A percentile compares a stretch with the other conserved stretches of the same genome.
These are phyloP conservation scores for Entomortierella lignicola DNA, from an alignment of 192 early-diverging fungal genomes.

Conservation along the genomic window DNA sequence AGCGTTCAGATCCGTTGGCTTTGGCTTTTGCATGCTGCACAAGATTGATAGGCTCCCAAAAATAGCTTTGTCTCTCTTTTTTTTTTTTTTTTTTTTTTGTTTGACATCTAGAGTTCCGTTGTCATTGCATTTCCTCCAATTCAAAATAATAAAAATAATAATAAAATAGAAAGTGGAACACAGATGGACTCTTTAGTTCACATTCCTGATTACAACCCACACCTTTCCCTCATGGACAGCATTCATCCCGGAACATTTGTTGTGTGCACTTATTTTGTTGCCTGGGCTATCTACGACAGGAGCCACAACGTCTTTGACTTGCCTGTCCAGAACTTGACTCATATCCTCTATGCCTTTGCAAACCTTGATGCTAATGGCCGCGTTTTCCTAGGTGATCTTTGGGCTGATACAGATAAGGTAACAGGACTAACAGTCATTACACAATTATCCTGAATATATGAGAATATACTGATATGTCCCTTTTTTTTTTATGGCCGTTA, in stretches of 20 bases:
- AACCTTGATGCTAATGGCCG: slow-evolving; percentile 72
- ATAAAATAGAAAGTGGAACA: not conserved
- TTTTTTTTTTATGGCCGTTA: slow-evolving; percentile 27
- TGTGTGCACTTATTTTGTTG: slow-evolving; percentile 53
- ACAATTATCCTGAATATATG: not conserved
- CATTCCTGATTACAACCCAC: slow-evolving; percentile 12
- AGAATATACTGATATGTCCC: not conserved
- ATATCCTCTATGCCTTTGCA: slow-evolving; percentile 85
- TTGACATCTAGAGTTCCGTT: too few species aligned
- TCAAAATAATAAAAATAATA: too few species aligned
- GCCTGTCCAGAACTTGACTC: slow-evolving; percentile 73
- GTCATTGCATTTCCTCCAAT: not conserved
- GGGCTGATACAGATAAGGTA: slow-evolving; percentile 83
- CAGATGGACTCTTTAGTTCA: slow-evolving; percentile 26
- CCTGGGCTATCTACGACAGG: slow-evolving; percentile 80
- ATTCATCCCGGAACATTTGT: slow-evolving; percentile 37
- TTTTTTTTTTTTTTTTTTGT: not conserved
- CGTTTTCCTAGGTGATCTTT: slow-evolving; percentile 76
- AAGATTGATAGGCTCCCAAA: not conserved
- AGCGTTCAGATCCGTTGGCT: too few species aligned
- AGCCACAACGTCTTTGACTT: slow-evolving; percentile 72
- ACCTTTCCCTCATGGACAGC: slow-evolving; percentile 16
- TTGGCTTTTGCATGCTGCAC: too few species aligned
- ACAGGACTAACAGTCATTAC: not conserved
- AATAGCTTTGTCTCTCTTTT: not conserved